A percentile compares a stretch with the other conserved stretches of the same genome.
phyloP scores from a whole-genome alignment of 2,329 filamentous ascomycete species.

The Venturia oleaginea region DNA sequence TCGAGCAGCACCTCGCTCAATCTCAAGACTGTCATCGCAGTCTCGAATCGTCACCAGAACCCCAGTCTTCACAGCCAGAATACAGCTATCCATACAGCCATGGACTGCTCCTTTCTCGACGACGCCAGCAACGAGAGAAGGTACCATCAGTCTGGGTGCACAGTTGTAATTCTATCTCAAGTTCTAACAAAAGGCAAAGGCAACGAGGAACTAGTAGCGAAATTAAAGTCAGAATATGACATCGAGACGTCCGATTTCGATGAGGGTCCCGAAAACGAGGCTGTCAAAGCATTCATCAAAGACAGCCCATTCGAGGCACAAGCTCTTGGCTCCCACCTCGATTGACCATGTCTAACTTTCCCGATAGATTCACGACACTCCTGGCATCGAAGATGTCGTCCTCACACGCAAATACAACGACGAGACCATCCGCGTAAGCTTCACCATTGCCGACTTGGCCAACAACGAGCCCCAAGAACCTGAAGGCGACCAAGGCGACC shows the following conservation, averaged over 20 bases:
- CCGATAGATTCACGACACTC: slow-evolving; percentile 56
- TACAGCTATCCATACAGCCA: slow-evolving; percentile 1
- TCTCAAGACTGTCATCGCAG: slow-evolving; percentile 30
- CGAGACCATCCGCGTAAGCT: slow-evolving; percentile 77
- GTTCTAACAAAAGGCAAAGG: neutral
- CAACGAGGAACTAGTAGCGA: slow-evolving; percentile 73
- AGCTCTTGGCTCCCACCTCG: neutral
- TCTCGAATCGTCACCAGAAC: slow-evolving; percentile 17
- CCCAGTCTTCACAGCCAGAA: slow-evolving; percentile 24
- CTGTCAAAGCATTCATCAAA: slow-evolving; percentile 79
- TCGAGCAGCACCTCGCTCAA: slow-evolving; percentile 35
- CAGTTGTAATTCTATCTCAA: neutral
- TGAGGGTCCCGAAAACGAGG: slow-evolving; percentile 58
- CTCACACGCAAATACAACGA: slow-evolving; percentile 75
- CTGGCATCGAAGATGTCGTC: slow-evolving; percentile 80
- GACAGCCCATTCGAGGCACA: slow-evolving; percentile 71
- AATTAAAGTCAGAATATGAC: slow-evolving; percentile 75
- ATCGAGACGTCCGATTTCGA: slow-evolving; percentile 77
- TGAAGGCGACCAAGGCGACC: slow-evolving; percentile 49
- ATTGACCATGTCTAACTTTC: slow-evolving; percentile 12
- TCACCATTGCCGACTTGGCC: slow-evolving; percentile 77
- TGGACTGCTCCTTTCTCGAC: slow-evolving; percentile 33
- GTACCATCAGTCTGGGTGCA: neutral
- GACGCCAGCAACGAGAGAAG: slow-evolving; percentile 23
- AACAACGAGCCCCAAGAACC: slow-evolving; percentile 34